Evolutionary conservation across 768 basidiomycete species (phyloP), one percentile per base, ranked within the genome.

Genomic region (Hygrocybe punicea): DNA sequence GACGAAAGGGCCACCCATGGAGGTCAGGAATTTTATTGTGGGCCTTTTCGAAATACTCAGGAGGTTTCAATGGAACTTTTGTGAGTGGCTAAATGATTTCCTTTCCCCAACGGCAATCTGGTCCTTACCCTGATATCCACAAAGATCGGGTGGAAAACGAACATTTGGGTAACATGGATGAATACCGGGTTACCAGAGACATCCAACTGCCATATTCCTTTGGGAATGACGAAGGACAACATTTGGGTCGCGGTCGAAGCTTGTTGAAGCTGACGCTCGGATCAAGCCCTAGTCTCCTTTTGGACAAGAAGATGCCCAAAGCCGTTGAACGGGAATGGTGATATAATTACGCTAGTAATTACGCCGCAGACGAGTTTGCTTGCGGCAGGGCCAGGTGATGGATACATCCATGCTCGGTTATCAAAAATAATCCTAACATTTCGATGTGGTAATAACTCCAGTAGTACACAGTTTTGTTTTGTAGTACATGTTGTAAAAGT

Each of bases 61-160:
- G 42, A 79, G 96, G 53, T 84, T 84, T 71, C 88, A 88, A 62
- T 98, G 96, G 96, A 97, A 96, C 70, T 89, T 95, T 66, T 88
- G 91, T 93, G 58, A 65, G 88, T 71, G 33, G 29, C 8, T 29
- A 36, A 53, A 34, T 62, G 34, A n/a, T 52, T 57, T 55, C 53
- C 7, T 51, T 35, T 23, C n/a, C 2, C 17, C 4, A 8, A 4
- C 4, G 29, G 29, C 4, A 29, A 29, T 29, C 19, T n/a, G n/a
- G 21, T 14, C 36, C 34, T 24, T 17, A 8, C 11, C n/a, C 36
- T 10, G 33, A n/a, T 23, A 16, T 34, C 34, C 7, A 42, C 33
- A n/a, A 61, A 91, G 87, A 82, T 70, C 89, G 91, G 61, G 73
- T 92, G 40, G 91, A 95, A 70, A 93, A 90, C 72, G 94, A 97